A percentile compares a stretch with the other conserved stretches of the same genome.
phyloP scores from a whole-genome alignment of 441 rosid genomes.

The Syzygium malaccense region DNA sequence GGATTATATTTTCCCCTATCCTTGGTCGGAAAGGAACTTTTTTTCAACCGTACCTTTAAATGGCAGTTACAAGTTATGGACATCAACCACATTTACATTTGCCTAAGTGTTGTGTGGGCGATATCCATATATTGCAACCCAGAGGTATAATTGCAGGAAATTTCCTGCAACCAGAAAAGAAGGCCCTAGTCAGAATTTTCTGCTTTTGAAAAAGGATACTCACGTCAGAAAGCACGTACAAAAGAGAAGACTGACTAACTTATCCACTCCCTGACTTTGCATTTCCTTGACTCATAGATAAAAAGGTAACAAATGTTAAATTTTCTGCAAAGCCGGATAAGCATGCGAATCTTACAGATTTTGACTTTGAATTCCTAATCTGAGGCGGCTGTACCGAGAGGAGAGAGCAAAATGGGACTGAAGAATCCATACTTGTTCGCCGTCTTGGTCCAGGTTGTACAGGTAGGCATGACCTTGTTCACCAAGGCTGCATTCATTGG shows the following conservation, averaged over 20 bases:
- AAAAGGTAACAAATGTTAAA: background rate
- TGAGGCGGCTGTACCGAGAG: background rate
- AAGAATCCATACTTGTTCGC: slow-evolving; percentile 17
- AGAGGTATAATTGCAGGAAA: background rate
- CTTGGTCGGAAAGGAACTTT: background rate
- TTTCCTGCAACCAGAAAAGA: background rate
- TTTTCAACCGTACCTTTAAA: background rate
- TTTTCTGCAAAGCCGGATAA: background rate
- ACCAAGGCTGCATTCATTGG: slow-evolving; percentile 16
- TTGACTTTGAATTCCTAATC: background rate
- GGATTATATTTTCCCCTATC: background rate
- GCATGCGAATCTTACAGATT: background rate
- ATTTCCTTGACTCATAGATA: background rate
- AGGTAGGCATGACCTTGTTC: slow-evolving; percentile 21
- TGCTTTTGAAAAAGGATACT: background rate
- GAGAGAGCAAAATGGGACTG: slow-evolving; percentile 3
- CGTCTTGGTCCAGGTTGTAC: slow-evolving; percentile 4
- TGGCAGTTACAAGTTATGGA: background rate
- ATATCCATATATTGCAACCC: background rate
- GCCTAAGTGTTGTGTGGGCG: background rate
- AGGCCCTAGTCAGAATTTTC: background rate
- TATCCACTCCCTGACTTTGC: background rate
- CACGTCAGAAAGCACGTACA: background rate
- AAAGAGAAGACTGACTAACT: background rate
- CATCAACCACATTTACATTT: background rate